These are phyloP conservation scores for Aureobasidium sp. DNA, from an alignment of 2,329 filamentous ascomycete species.

Conservation along the genomic window DNA sequence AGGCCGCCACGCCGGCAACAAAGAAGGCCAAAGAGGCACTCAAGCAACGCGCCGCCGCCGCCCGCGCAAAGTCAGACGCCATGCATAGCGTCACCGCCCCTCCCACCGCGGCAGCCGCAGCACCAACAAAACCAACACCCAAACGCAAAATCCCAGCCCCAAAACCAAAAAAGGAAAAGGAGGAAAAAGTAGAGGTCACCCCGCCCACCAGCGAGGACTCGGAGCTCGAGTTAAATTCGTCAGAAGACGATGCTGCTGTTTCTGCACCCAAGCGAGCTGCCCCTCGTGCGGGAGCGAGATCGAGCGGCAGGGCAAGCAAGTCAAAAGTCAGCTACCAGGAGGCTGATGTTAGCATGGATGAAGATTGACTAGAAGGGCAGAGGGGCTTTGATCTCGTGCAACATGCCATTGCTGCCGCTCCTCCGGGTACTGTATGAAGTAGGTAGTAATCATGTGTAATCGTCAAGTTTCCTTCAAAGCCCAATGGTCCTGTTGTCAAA, in stretches of 20 bases:
- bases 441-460: neutral
- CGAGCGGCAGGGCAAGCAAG: slow-evolving; percentile 18
- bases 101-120: slow-evolving; percentile 36
- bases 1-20: slow-evolving; percentile 32
- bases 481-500: no score
- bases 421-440: neutral
- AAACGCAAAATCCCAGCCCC: slow-evolving; percentile 20
- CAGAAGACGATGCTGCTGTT: neutral
- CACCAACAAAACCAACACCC: slow-evolving; percentile 14
- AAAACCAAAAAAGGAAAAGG: slow-evolving; percentile 24
- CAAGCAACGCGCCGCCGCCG: slow-evolving; percentile 17
- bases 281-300: slow-evolving; percentile 11
- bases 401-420: slow-evolving; percentile 5
- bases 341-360: slow-evolving; percentile 18
- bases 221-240: slow-evolving; percentile 30
- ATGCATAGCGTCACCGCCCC: slow-evolving; percentile 16
- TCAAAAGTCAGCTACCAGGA: slow-evolving; percentile 24
- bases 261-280: neutral
- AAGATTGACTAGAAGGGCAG: slow-evolving; percentile 8
- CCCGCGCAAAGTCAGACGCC: slow-evolving; percentile 20
- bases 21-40: slow-evolving; percentile 34
- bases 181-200: slow-evolving; percentile 35
- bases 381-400: slow-evolving; percentile 3
- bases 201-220: slow-evolving; percentile 35
- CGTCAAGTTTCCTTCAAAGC: neutral